Evolutionary conservation across 805 yeast species (phyloP), one percentile per base, ranked within the genome.

Genomic region (Yarrowia keelungensis): DNA sequence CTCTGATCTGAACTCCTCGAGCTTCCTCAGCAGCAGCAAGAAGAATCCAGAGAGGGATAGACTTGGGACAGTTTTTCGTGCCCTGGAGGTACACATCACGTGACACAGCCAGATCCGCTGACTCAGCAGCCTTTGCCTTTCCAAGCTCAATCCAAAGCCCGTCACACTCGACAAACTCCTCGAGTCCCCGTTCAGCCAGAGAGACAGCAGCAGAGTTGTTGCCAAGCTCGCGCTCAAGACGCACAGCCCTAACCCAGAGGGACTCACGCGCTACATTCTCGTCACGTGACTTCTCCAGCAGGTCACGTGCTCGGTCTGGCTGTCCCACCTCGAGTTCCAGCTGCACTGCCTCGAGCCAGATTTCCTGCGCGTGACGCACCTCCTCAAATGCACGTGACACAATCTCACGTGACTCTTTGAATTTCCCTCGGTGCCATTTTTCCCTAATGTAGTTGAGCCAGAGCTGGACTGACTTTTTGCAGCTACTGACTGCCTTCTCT

Each of bases 261-360:
- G 87, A 77, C 22, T 85, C 84, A 5, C 84, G 78, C 0, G 79
- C 76, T 5, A 59, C 50, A 0, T 82, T 77, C 38, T 78, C 74
- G 11, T 73, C 70, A 4, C 79, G 71, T 0, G 89, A 88, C 4
- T 75, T 71, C 1, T 75, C 76, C 68, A 82, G 82, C 45, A 84
- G 69, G 11, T 73, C 72, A 3, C 76, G 69, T 0, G 85, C 86
- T 14, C 75, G 72, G 0, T 76, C 77, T 42, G 73, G 75, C 41
- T 83, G 74, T 5, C 78, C 76, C 7, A 80, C 77, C 26, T 81
- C 81, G 16, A 80, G 78, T 69, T 90, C 90, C 42, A 92, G 77
- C 71, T 90, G 89, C 32, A 89, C 80, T n/a, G 88, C 82, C 0
- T 94, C 94, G 62, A 89, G 79, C 91, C 92, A 88, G 10, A 91